Conservation (phyloP, 2,329 filamentous ascomycete species). For the Pseudogymnoascus verrucosus region DNA sequence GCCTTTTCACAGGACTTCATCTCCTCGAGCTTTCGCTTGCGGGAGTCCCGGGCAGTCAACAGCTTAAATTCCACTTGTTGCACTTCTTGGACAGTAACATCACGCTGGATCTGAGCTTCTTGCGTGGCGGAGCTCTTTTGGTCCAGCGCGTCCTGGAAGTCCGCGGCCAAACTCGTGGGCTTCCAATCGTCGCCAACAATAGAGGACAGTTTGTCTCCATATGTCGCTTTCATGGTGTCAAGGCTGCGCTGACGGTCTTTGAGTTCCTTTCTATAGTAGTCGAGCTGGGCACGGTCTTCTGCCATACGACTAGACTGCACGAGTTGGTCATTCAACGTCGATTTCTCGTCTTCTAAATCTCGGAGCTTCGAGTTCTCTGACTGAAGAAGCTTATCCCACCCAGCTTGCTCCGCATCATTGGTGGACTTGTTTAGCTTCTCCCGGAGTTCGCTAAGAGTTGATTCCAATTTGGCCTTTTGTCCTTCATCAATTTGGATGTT, state of each 20-base stretch:
- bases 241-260: constrained; percentile 66
- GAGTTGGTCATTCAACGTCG: constrained; percentile 69
- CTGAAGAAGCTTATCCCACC: constrained; percentile 64
- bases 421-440: constrained; percentile 53
- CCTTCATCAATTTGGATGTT: constrained; percentile 82
- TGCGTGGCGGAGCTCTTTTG: constrained; percentile 49
- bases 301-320: constrained; percentile 75
- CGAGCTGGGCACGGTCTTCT: constrained; percentile 74
- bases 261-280: constrained; percentile 73
- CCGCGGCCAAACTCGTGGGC: constrained; percentile 57
- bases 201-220: constrained; percentile 60
- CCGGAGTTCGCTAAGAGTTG: constrained; percentile 62
- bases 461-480: constrained; percentile 66
- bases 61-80: constrained; percentile 70
- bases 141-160: constrained; percentile 58
- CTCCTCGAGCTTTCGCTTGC: constrained; percentile 57
- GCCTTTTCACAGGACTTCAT: constrained; percentile 51
- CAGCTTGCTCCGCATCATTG: constrained; percentile 52
- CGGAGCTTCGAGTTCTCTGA: constrained; percentile 57
- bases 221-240: constrained; percentile 67
- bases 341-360: constrained; percentile 62
- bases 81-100: constrained; percentile 62
- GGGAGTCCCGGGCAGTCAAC: constrained; percentile 54
- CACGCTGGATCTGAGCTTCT: constrained; percentile 61
- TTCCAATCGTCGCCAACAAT: constrained; percentile 62